Percentiles rank a stretch among this genome's conserved stretches.
phyloP scores from a whole-genome alignment of 2,329 filamentous ascomycete species.

The Neofusicoccum kwambonambiense region DNA sequence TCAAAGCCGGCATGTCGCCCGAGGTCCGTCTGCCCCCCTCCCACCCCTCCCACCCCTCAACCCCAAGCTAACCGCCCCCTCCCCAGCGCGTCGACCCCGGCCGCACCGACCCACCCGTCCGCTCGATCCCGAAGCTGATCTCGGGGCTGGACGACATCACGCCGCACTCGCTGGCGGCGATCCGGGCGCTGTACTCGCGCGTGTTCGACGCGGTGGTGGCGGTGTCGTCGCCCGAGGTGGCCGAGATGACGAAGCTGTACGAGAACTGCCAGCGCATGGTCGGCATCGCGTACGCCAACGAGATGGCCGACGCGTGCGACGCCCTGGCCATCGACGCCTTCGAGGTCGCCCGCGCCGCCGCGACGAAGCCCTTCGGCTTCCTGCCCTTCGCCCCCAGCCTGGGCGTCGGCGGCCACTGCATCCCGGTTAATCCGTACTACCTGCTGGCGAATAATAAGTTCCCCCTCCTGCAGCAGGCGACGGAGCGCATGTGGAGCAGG shows the following conservation, averaged over 20 bases:
- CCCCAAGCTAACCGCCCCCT: constrained; percentile 45
- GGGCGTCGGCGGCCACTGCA: constrained; percentile 58
- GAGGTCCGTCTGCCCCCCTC: constrained; percentile 51
- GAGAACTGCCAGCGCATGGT: constrained; percentile 60
- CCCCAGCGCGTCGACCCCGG: constrained; percentile 52
- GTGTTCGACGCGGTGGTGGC: constrained; percentile 51
- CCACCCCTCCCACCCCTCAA: constrained; percentile 44
- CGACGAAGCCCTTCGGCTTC: constrained; percentile 53
- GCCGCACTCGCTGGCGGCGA: constrained; percentile 46
- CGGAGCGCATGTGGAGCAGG: constrained; percentile 46
- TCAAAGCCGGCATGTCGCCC: constrained; percentile 38
- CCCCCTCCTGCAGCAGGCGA: constrained; percentile 47
- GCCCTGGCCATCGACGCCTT: constrained; percentile 49
- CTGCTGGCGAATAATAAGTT: constrained; percentile 50
- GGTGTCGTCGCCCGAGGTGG: constrained; percentile 54
- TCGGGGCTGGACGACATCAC: constrained; percentile 51
- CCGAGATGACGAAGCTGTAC: constrained; percentile 60
- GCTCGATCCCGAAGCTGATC: constrained; percentile 54
- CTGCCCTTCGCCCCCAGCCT: constrained; percentile 48
- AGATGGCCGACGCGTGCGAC: constrained; percentile 56
- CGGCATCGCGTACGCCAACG: constrained; percentile 55
- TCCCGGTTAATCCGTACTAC: constrained; percentile 57
- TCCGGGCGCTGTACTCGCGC: constrained; percentile 46
- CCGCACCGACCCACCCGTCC: constrained; percentile 36
- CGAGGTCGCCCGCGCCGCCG: constrained; percentile 51